Base-by-base conservation (phyloP, 176 grass and related monocot species). In the Echinochloa phyllopogon region DNA sequence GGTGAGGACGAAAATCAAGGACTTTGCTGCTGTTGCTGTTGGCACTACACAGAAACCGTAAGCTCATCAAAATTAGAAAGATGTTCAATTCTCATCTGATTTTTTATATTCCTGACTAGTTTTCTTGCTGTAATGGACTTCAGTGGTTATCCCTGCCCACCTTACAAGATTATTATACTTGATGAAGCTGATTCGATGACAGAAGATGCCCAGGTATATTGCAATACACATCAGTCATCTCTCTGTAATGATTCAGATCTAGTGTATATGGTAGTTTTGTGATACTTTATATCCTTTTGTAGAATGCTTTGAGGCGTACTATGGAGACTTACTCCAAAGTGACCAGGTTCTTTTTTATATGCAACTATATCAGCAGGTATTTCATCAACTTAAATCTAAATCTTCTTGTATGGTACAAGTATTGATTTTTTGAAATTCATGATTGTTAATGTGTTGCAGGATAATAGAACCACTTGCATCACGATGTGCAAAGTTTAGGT, bases 111-210 rank as follows among this genome's bases (percentile, higher is more conserved):
- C 37, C 84, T 74, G 57, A 86, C 55, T 82, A 37, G 10, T 33
- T 84, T 61, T 84, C 16, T 80, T 57, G 65, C n/a, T 69, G 65
- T 70, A 17, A 41, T 90, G 66, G 12, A 66, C 52, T 85, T 74
- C 81, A 90, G 89, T 74, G 90, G 93, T 84, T 96, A 98, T 81
- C 93, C 93, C 57, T 98, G 96, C 84, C 96, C 96, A 65, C 96
- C 91, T 62, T 98, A 94, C 91, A 98, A 98, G 84, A 96, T 98
- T 82, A 96, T 98, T 78, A 94, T 98, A 85, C 89, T 98, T 38
- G 96, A 98, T 85, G 96, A 98, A 91, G 96, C 96, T 73, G 96
- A 98, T 94, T 98, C 96, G 5, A 96, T 98, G 96, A 98, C 96
- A 61, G 96, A 98, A 91, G 96, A 98, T 92, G 96, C 96, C 66